Conservation (phyloP, 2,329 filamentous ascomycete genomes). For the Colletotrichum euphorbiae region DNA sequence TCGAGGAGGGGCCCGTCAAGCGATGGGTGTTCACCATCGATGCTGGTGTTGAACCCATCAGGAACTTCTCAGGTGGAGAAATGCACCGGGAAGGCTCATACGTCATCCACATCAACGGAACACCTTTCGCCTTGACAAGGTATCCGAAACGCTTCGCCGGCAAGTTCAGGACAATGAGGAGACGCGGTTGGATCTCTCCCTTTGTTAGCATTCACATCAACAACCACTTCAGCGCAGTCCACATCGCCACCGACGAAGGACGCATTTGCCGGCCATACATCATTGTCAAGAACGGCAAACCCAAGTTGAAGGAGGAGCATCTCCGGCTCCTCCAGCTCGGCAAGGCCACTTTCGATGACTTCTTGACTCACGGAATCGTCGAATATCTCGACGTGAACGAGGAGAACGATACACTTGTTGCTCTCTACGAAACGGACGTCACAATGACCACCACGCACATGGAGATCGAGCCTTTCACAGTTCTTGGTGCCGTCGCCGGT, state of each 20-base stretch:
- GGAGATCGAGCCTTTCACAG: constrained; percentile 97
- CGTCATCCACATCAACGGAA: constrained; percentile 95
- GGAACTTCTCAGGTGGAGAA: constrained; percentile 79
- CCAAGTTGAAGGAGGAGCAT: constrained; percentile 83
- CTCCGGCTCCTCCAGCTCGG: constrained; percentile 85
- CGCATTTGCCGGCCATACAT: constrained; percentile 96
- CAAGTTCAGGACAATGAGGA: constrained; percentile 86
- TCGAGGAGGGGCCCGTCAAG: constrained; percentile 90
- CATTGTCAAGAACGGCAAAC: constrained; percentile 88
- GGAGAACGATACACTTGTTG: constrained; percentile 95
- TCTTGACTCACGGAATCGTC: constrained; percentile 87
- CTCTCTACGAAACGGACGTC: constrained; percentile 88
- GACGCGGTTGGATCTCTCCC: constrained; percentile 91
- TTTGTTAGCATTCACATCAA: constrained; percentile 98
- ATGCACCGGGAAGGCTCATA: constrained; percentile 88
- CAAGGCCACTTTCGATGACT: constrained; percentile 92
- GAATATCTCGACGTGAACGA: constrained; percentile 99
- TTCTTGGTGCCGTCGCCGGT: constrained; percentile 93
- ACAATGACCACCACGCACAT: constrained; percentile 88
- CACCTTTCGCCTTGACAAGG: constrained; percentile 87
- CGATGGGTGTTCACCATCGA: constrained; percentile 89
- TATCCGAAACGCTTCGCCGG: constrained; percentile 88
- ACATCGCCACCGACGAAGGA: constrained; percentile 97
- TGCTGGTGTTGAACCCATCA: constrained; percentile 82
- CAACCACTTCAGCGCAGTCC: constrained; percentile 88